Percentiles rank a stretch among this genome's conserved stretches.
Conservation (phyloP, 495 filamentous ascomycete genomes). For the Hypoxylon rickii region DNA sequence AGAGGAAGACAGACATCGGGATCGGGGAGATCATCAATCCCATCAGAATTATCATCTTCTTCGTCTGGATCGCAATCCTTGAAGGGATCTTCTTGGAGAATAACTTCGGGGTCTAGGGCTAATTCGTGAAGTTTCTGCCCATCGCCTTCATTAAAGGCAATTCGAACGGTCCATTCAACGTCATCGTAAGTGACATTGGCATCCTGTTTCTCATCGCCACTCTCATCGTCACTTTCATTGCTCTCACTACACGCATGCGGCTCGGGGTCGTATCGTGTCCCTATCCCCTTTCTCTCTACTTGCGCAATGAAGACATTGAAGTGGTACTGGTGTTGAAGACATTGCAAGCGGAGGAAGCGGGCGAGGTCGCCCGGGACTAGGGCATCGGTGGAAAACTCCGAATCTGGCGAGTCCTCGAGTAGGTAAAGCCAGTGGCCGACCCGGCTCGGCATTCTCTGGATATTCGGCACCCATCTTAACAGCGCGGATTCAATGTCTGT, state of each 20-base stretch:
- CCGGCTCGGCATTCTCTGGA: background rate
- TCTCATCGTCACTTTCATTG: no score
- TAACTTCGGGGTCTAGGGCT: background rate
- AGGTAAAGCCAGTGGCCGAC: conserved; percentile 1
- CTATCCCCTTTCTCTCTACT: conserved; percentile 2
- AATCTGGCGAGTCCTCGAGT: conserved; percentile 4
- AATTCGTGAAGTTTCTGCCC: background rate
- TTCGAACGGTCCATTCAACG: conserved; percentile 1
- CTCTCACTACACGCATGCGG: no score
- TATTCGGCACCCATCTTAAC: conserved; percentile 3
- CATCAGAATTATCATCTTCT: background rate
- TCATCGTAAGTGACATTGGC: background rate
- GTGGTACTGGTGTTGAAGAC: background rate
- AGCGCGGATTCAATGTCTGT: background rate
- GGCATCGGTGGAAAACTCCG: background rate
- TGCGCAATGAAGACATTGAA: conserved; percentile 12
- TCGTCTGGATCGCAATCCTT: conserved; percentile 3
- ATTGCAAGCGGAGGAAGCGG: conserved; percentile 1
- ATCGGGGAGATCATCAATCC: background rate
- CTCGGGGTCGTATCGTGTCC: background rate
- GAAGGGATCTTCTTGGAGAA: conserved; percentile 9
- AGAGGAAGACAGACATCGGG: background rate
- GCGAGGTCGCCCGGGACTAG: background rate
- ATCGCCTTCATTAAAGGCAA: background rate
- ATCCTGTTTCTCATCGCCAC: background rate